Evolutionary conservation across 371 early-diverging fungal species (phyloP), one percentile per base, ranked within the genome.

Genomic region (Synchytrium microbalum): DNA sequence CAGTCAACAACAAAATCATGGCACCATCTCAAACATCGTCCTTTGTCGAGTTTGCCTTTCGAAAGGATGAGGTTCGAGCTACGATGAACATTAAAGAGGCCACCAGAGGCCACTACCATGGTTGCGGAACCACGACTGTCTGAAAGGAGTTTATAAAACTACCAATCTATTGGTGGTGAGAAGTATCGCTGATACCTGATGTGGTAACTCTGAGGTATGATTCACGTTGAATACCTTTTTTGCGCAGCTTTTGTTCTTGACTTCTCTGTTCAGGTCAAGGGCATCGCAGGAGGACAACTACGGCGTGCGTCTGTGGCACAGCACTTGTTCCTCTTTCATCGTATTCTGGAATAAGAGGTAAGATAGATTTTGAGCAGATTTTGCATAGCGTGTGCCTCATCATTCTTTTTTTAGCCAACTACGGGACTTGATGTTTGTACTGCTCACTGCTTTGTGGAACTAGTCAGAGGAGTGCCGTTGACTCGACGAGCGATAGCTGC

Each of bases 231-330:
- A n/a, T n/a, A n/a, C n/a, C n/a, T n/a, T n/a, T n/a, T n/a, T n/a
- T n/a, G n/a, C n/a, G n/a, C n/a, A n/a, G n/a, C n/a, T n/a, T n/a
- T n/a, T n/a, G n/a, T n/a, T n/a, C n/a, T n/a, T n/a, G n/a, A n/a
- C n/a, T n/a, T n/a, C n/a, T n/a, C n/a, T n/a, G n/a, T n/a, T n/a
- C n/a, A n/a, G n/a, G n/a, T n/a, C n/a, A n/a, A n/a, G n/a, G n/a
- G n/a, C n/a, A n/a, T n/a, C n/a, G n/a, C n/a, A 24, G 97, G 97
- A 16, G 97, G 97, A 56, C 94, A 95, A 67, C 72, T 86, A 61
- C 88, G 91, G 72, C 84, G 92, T 58, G 63, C 70, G 27, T 67
- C 73, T 14, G 72, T 79, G 53, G 81, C 74, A 24, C n/a, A n/a
- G n/a, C n/a, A n/a, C n/a, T n/a, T 29, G 24, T 13, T 13, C 26